Evolutionary conservation across 768 basidiomycete species (phyloP).

Genomic region (Filobasidium wieringae): DNA sequence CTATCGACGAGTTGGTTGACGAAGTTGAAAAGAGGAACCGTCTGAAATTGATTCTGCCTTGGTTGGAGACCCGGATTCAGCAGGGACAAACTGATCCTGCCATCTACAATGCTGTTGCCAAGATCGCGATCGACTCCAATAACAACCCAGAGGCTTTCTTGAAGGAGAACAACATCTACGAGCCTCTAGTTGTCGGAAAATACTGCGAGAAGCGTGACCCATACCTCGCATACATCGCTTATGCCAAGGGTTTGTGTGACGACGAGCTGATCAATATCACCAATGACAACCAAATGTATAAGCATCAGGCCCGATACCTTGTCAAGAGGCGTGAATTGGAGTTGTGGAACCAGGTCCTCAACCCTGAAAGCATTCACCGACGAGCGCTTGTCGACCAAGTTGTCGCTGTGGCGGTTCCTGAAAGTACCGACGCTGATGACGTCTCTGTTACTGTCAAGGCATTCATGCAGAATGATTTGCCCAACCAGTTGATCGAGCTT

Average conservation of each 20-base stretch:
- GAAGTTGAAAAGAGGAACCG: conserved; percentile 95
- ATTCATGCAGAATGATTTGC: conserved; percentile 91
- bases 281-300: conserved; percentile 99
- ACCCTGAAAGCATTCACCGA: conserved; percentile 77
- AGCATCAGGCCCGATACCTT: conserved; percentile 95
- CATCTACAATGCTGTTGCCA: conserved; percentile 92
- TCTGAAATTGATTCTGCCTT: conserved; percentile 90
- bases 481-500: conserved; percentile 90
- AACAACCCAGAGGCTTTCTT: conserved; percentile 95
- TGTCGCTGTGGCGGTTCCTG: conserved; percentile 85
- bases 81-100: conserved; percentile 88
- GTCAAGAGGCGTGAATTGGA: conserved; percentile 91
- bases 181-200: conserved; percentile 92
- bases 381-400: conserved; percentile 90
- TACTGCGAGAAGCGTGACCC: conserved; percentile 99
- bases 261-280: conserved; percentile 94
- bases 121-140: conserved; percentile 98
- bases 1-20: conserved; percentile 91
- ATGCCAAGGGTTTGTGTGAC: conserved; percentile 97
- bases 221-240: conserved; percentile 96
- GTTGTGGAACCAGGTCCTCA: conserved; percentile 90
- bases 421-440: conserved; percentile 95
- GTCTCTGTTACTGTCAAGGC: conserved; percentile 98
- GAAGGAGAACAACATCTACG: conserved; percentile 97
- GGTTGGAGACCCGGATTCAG: conserved; percentile 87